phyloP scores from a whole-genome alignment of 2,329 filamentous ascomycete genomes.

The Penicillium sp. region DNA sequence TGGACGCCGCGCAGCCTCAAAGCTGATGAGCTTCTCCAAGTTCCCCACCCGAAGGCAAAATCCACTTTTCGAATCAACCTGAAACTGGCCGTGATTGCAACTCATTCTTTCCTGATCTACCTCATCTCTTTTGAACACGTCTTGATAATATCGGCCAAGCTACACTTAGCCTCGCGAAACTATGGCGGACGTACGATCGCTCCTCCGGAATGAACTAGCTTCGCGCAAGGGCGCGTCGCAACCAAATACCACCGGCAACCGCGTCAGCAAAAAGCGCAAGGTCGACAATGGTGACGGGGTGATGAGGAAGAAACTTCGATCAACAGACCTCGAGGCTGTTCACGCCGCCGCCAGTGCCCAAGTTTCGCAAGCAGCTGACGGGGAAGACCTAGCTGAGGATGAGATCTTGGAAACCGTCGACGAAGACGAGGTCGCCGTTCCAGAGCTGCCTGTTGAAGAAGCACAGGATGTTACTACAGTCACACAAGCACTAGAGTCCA shows the following conservation, averaged over 20 bases:
- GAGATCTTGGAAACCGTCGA: slow-evolving; percentile 37
- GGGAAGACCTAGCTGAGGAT: slow-evolving; percentile 35
- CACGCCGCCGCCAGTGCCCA: slow-evolving; percentile 43
- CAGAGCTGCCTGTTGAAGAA: slow-evolving; percentile 28
- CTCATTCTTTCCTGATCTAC: slow-evolving; percentile 4
- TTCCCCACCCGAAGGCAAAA: slow-evolving; percentile 35
- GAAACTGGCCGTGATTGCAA: slow-evolving; percentile 20
- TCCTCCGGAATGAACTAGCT: slow-evolving; percentile 78
- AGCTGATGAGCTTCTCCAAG: slow-evolving; percentile 32
- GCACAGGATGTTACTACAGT: slow-evolving; percentile 21
- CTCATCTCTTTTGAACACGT: not conserved
- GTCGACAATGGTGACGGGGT: slow-evolving; percentile 50
- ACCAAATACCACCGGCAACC: slow-evolving; percentile 41
- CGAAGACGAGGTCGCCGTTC: slow-evolving; percentile 36
- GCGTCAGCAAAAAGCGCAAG: slow-evolving; percentile 62
- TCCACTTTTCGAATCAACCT: slow-evolving; percentile 26
- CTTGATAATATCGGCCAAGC: not conserved
- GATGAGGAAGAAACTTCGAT: slow-evolving; percentile 53
- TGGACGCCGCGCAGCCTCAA: slow-evolving; percentile 12
- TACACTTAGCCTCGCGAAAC: slow-evolving; percentile 1
- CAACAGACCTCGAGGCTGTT: slow-evolving; percentile 39
- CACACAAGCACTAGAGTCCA: slow-evolving; percentile 16
- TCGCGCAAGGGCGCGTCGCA: slow-evolving; percentile 73
- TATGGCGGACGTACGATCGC: slow-evolving; percentile 81
- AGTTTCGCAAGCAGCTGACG: slow-evolving; percentile 31